Evolutionary conservation across 2,329 filamentous ascomycete species (phyloP).

Genomic region (Talaromyces sp.): DNA sequence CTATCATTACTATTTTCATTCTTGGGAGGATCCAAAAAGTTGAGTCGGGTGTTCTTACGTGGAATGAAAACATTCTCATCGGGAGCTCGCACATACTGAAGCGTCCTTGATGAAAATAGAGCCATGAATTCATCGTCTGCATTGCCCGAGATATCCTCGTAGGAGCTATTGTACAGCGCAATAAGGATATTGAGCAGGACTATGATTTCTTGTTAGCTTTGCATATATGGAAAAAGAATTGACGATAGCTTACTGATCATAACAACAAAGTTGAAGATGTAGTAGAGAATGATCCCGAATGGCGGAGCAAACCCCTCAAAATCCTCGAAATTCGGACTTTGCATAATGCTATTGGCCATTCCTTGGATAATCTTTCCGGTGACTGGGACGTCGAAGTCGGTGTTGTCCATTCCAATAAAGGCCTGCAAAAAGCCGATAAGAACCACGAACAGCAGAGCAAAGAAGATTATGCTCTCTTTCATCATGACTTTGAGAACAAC

Average conservation of each 20-base stretch:
- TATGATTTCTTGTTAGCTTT: slow-evolving; percentile 21
- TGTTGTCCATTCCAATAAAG: slow-evolving; percentile 84
- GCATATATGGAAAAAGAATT: background rate
- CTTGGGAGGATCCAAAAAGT: background rate
- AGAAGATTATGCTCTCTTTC: slow-evolving; percentile 93
- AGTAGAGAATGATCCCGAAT: slow-evolving; percentile 93
- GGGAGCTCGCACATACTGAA: slow-evolving; percentile 93
- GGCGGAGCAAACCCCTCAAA: slow-evolving; percentile 90
- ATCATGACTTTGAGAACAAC: slow-evolving; percentile 95
- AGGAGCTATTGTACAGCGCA: slow-evolving; percentile 92
- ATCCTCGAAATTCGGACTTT: slow-evolving; percentile 79
- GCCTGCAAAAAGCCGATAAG: slow-evolving; percentile 78
- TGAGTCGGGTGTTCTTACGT: slow-evolving; percentile 36
- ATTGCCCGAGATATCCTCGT: slow-evolving; percentile 89
- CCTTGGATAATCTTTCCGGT: slow-evolving; percentile 45
- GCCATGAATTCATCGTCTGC: slow-evolving; percentile 94
- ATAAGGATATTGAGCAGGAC: slow-evolving; percentile 93
- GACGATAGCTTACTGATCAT: slow-evolving; percentile 59
- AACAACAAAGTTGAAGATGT: slow-evolving; percentile 94
- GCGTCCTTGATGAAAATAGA: slow-evolving; percentile 86
- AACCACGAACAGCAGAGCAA: slow-evolving; percentile 79
- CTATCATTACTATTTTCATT: background rate
- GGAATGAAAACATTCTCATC: slow-evolving; percentile 98
- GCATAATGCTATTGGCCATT: slow-evolving; percentile 84
- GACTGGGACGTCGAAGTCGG: slow-evolving; percentile 61